Evolutionary conservation across 2,329 filamentous ascomycete species (phyloP), one percentile per base, ranked within the genome.

Genomic region (Venturia pyrina): DNA sequence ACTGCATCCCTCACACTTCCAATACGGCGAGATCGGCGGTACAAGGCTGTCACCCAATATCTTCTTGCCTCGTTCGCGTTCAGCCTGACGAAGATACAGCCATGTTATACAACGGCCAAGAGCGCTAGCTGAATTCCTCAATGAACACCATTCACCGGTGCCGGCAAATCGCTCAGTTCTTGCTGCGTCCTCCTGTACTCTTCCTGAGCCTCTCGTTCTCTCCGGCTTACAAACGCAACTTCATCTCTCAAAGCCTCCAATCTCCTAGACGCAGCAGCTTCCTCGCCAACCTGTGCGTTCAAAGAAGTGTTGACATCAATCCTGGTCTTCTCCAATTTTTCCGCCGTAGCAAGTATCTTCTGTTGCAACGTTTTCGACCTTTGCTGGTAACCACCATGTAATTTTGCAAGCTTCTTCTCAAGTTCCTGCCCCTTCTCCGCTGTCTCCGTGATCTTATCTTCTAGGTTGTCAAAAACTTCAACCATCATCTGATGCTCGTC

Each of bases 201-300:
- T 69, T 97, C 92, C 78, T 99, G 95, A 7, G 91, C 92, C 78
- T 97, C 91, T 67, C 93, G 83, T 79, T 98, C 93, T 68, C 93
- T 82, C 71, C 86, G 86, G 70, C 87, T 90, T 11, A 98, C 84
- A 71, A 90, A 90, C 7, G 82, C 84, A 28, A 96, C 92, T 75
- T 97, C 92, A n/a, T 90, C 88, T 63, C 92, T 85, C 66, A 97
- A 78, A 13, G 83, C 82, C 70, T 89, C 89, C 64, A 98, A 78
- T 40, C 95, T 83, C 65, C 86, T 83, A 59, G 81, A 80, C 66
- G 97, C 83, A 0, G 89, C 90, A 5, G 87, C 87, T 68, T 93
- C 87, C 75, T 99, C 95, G 0, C 87, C 89, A 48, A 90, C 85
- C 69, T 90, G 87, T 68, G 96, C 80, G 6, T 88, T 89, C 70